Base-by-base conservation (phyloP, 192 early-diverging fungal species). In the Podochytrium sp. region DNA sequence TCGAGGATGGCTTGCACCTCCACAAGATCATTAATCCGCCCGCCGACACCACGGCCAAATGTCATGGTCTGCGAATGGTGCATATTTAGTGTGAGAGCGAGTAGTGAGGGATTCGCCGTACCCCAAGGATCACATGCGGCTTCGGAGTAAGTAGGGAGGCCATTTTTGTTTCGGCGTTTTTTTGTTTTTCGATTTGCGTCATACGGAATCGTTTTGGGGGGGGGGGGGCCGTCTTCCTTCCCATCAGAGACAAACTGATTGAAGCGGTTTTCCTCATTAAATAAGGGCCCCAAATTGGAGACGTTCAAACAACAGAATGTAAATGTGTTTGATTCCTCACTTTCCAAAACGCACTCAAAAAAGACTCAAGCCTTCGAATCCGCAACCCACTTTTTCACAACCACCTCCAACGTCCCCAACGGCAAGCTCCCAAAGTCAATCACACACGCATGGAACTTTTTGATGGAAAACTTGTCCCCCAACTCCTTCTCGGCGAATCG, bases 11-110 rank as follows among this genome's bases (percentile, higher is more conserved):
- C 49, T 38, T 75, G 59, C 23, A 87, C 77, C 25, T 55, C 61
- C 32, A 57, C 32, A 23, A 40, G 57, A 61, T 85, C 85, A 35
- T 27, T 65, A 61, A 87, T 82, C 20, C 85, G 77, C 20, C 81
- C 85, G 10, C 85, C 83, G 51, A 60, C 71, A 16, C 81, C 83
- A 14, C 53, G 40, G 1, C 73, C 74, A 67, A 79, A 78, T 12
- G 64, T 65, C 66, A 69, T 69, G 25, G 66, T 56, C 66, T 69
- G 23, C 38, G 4, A n/a, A 3, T 18, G 59, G 23, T 50, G 16
- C 30, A 38, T 34, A n/a, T 6, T 56, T 37, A 35, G 14, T 5
- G 6, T 25, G 0, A 14, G 20, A 35, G 18, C 30, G 47, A 16
- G 52, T 14, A 35, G 27, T 39, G 18, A 7, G 6, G 53, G 53